Percentiles rank a stretch among this genome's conserved stretches.
phyloP scores from a whole-genome alignment of 2,329 filamentous ascomycete genomes.

The Penicillium sp. region DNA sequence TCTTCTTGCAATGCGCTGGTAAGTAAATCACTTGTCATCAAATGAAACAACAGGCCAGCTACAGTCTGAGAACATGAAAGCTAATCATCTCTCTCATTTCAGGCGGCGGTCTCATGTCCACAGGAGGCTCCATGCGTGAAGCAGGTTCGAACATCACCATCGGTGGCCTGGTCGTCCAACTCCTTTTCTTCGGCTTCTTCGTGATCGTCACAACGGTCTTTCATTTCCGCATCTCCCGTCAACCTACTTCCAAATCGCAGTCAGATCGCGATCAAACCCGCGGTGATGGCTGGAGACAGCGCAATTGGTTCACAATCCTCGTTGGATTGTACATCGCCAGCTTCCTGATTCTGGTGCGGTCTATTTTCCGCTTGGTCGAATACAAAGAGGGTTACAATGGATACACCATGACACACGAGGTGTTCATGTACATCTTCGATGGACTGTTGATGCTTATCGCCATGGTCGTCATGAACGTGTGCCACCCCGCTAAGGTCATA shows the following conservation, averaged over 20 bases:
- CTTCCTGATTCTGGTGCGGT: conserved; percentile 28
- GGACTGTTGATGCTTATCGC: conserved; percentile 29
- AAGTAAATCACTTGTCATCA: background rate
- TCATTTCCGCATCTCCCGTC: conserved; percentile 45
- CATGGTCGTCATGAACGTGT: conserved; percentile 26
- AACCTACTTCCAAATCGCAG: conserved; percentile 14
- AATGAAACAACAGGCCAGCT: background rate
- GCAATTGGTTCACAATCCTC: conserved; percentile 22
- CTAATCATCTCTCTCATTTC: background rate
- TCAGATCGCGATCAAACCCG: conserved; percentile 10
- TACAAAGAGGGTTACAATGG: conserved; percentile 29
- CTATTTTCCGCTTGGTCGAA: conserved; percentile 32
- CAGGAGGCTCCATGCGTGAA: conserved; percentile 17
- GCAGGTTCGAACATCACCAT: conserved; percentile 49
- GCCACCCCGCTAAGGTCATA: conserved; percentile 23
- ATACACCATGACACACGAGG: conserved; percentile 31
- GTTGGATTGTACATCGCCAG: conserved; percentile 22
- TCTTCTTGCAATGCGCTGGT: conserved; percentile 34
- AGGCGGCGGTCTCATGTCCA: conserved; percentile 35
- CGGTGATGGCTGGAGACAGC: conserved; percentile 17
- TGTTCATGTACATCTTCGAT: conserved; percentile 32
- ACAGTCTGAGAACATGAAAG: background rate
- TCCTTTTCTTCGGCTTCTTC: conserved; percentile 60
- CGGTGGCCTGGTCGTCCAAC: conserved; percentile 58
- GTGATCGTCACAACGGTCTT: conserved; percentile 52